Conservation (phyloP, 2,329 filamentous ascomycete genomes). For the Bipolaris victoriae region DNA sequence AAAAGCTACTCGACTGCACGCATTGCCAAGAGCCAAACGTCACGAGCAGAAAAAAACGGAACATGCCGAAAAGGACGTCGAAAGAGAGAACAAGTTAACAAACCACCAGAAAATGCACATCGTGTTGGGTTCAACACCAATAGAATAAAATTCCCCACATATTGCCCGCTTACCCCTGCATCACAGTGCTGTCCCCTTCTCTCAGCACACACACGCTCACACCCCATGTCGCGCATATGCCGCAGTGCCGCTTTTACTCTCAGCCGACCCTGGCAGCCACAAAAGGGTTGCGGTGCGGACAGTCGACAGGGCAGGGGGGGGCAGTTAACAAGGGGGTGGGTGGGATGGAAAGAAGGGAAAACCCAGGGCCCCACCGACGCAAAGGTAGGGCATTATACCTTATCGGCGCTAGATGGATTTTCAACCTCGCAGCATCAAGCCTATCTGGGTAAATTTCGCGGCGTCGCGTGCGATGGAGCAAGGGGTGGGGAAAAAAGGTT, state of each 20-base stretch:
- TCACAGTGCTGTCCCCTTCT: background rate
- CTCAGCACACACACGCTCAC: no score
- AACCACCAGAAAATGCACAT: background rate
- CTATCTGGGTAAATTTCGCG: conserved; percentile 10
- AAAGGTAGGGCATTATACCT: no score
- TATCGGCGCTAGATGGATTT: background rate
- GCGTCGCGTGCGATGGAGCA: conserved; percentile 7
- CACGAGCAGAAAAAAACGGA: no score
- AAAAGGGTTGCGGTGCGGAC: no score
- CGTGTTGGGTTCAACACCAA: background rate
- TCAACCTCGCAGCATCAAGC: conserved; percentile 13
- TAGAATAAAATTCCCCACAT: background rate
- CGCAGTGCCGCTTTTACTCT: no score
- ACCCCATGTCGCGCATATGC: background rate
- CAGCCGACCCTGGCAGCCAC: no score
- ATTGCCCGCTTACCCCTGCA: conserved; percentile 7
- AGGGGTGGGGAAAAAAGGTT: background rate
- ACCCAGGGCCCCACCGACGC: background rate
- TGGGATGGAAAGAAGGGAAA: background rate
- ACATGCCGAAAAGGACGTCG: background rate
- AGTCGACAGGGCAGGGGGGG: no score
- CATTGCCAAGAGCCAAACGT: no score
- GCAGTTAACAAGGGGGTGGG: background rate
- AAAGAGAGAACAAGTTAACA: background rate
- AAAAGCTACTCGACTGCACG: no score